phyloP scores from a whole-genome alignment of 208 protist species.

The Leishmania tropica region DNA sequence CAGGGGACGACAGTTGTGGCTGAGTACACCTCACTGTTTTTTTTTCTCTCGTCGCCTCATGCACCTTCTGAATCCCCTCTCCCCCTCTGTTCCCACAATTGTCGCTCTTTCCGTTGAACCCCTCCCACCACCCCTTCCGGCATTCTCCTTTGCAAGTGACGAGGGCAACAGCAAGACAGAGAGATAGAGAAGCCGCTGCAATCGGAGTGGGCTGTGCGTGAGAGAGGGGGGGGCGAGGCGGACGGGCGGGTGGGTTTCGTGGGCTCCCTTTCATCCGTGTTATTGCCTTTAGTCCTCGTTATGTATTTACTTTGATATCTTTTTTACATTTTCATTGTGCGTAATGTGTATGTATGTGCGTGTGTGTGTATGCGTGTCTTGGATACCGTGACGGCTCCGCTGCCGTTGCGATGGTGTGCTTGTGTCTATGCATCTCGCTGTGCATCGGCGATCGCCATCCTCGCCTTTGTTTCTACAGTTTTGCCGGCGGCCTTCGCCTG shows the following conservation, averaged over 20 bases:
- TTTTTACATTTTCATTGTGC: not conserved
- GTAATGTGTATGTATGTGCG: not conserved
- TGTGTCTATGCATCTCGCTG: not conserved
- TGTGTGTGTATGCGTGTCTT: not conserved
- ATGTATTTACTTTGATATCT: conserved; percentile 1
- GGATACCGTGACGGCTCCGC: not conserved
- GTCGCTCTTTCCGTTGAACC: not conserved
- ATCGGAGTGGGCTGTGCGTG: not conserved
- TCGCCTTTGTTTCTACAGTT: conserved; percentile 4
- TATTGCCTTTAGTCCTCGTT: not conserved
- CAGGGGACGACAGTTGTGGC: not conserved
- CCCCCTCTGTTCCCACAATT: not conserved
- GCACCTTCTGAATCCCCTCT: not conserved
- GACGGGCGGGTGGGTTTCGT: not conserved
- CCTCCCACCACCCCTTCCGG: not conserved
- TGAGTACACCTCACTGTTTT: not conserved
- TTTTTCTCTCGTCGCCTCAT: not conserved
- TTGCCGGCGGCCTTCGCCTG: not conserved
- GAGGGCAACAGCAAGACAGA: not conserved
- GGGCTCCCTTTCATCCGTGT: not conserved
- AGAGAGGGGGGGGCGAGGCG: not conserved
- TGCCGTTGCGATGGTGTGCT: not conserved
- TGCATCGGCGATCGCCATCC: not conserved
- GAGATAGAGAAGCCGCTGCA: not conserved
- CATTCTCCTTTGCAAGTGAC: not conserved